Conservation (phyloP, 768 basidiomycete species). For the Tremella yokohamensis region DNA sequence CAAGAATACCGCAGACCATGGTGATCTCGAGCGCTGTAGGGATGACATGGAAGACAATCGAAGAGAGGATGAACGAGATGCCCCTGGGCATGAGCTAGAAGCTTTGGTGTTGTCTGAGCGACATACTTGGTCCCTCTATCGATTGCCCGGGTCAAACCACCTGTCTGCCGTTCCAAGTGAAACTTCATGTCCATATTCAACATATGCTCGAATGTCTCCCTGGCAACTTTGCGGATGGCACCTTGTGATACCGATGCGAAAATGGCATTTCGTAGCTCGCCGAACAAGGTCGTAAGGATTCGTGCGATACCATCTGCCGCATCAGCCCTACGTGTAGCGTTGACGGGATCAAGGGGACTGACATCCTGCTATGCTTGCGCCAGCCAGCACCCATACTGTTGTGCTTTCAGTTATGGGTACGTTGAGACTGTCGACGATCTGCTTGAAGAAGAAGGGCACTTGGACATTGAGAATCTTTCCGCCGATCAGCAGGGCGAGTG, state of each 20-base stretch:
- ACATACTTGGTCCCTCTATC: slow-evolving; percentile 91
- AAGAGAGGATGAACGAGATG: slow-evolving; percentile 89
- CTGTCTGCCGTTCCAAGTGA: slow-evolving; percentile 88
- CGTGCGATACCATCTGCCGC: slow-evolving; percentile 79
- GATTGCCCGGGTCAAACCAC: slow-evolving; percentile 91
- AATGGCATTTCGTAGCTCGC: slow-evolving; percentile 88
- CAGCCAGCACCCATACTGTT: slow-evolving; percentile 87
- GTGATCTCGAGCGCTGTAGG: slow-evolving; percentile 94
- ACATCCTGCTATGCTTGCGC: slow-evolving; percentile 90
- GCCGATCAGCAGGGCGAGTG: slow-evolving; percentile 70
- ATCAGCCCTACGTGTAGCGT: not conserved
- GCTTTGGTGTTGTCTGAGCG: too few species aligned
- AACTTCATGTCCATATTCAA: slow-evolving; percentile 86
- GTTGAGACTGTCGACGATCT: slow-evolving; percentile 83
- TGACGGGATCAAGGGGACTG: slow-evolving; percentile 48
- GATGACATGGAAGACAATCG: slow-evolving; percentile 88
- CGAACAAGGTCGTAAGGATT: slow-evolving; percentile 81
- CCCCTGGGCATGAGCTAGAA: slow-evolving; percentile 60
- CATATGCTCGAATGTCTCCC: slow-evolving; percentile 92
- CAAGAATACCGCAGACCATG: slow-evolving; percentile 95
- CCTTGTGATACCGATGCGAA: slow-evolving; percentile 94
- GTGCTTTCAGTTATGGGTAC: slow-evolving; percentile 68
- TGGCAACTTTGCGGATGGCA: slow-evolving; percentile 88
- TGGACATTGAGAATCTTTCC: slow-evolving; percentile 97
- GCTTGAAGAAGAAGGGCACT: slow-evolving; percentile 94